Evolutionary conservation across 2,329 filamentous ascomycete species (phyloP).

Genomic region (Trichophyton schoenleinii): DNA sequence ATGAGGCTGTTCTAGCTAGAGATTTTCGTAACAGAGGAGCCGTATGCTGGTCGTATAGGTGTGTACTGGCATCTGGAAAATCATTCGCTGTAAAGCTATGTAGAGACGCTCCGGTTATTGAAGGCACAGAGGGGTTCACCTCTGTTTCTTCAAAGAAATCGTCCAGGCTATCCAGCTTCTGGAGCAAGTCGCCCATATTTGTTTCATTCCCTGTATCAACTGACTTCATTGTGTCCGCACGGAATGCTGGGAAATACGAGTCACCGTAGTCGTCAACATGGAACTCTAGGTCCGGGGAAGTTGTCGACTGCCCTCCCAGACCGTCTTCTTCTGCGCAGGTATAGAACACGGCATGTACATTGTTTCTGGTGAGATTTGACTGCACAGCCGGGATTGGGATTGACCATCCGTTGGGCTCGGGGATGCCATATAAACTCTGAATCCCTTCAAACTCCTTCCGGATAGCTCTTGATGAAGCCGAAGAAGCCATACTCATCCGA

Average conservation of each 20-base stretch:
- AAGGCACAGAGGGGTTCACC: slow-evolving; percentile 41
- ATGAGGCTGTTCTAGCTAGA: slow-evolving; percentile 55
- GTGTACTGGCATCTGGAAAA: slow-evolving; percentile 60
- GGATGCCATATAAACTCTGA: slow-evolving; percentile 90
- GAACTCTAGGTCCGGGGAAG: slow-evolving; percentile 77
- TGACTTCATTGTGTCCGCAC: slow-evolving; percentile 85
- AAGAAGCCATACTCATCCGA: slow-evolving; percentile 91
- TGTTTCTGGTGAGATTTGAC: slow-evolving; percentile 71
- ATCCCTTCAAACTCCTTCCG: slow-evolving; percentile 92
- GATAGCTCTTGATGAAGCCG: slow-evolving; percentile 65
- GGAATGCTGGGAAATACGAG: slow-evolving; percentile 60
- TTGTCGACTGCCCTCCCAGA: slow-evolving; percentile 47
- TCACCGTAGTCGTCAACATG: slow-evolving; percentile 75
- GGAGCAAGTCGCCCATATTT: slow-evolving; percentile 70
- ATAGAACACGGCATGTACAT: slow-evolving; percentile 93
- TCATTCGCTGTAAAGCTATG: slow-evolving; percentile 44
- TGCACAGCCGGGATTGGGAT: slow-evolving; percentile 86
- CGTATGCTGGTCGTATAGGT: slow-evolving; percentile 86
- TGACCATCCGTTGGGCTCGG: slow-evolving; percentile 90
- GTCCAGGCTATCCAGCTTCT: slow-evolving; percentile 64
- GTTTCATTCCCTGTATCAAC: slow-evolving; percentile 52
- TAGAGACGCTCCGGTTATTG: slow-evolving; percentile 26
- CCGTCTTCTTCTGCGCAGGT: slow-evolving; percentile 62
- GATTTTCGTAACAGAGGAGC: slow-evolving; percentile 81
- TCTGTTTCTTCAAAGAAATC: slow-evolving; percentile 66